These are phyloP conservation scores for Pharus latifolius DNA, from an alignment of 176 grass and related monocot genomes.

Conservation along the genomic window DNA sequence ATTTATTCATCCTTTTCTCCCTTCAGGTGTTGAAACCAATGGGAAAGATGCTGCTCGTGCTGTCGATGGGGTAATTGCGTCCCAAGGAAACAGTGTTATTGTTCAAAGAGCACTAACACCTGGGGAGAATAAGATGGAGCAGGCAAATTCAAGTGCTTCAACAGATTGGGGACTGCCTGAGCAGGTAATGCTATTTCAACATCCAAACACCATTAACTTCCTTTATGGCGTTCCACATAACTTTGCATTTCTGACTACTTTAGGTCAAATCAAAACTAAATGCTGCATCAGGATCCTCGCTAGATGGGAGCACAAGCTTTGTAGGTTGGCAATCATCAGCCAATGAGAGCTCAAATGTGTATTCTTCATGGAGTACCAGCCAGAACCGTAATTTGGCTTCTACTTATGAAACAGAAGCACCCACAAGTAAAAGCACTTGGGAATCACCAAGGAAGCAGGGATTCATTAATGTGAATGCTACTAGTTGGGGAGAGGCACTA, in stretches of 20 bases:
- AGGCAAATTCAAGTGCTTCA: neutral
- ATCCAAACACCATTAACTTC: neutral
- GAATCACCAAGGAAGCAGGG: constrained; percentile 32
- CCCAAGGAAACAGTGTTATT: constrained; percentile 8
- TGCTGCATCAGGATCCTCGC: neutral
- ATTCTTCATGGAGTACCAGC: neutral
- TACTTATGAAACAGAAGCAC: constrained; percentile 6
- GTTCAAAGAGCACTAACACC: constrained; percentile 9
- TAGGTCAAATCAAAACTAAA: constrained; percentile 13
- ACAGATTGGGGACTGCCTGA: constrained; percentile 19
- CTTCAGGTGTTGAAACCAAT: constrained; percentile 19
- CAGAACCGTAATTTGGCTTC: constrained; percentile 7
- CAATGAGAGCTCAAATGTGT: constrained; percentile 5
- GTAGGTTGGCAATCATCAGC: constrained; percentile 17
- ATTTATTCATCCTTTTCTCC: constrained; percentile 7
- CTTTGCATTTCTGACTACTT: neutral
- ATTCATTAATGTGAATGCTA: constrained; percentile 21
- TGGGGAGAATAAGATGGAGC: constrained; percentile 6
- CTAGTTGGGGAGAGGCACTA: constrained; percentile 26
- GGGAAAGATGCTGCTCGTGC: neutral
- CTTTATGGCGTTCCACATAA: neutral
- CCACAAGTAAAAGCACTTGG: neutral
- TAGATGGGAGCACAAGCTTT: neutral
- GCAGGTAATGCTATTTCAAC: constrained; percentile 23
- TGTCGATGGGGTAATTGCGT: constrained; percentile 6